Evolutionary conservation across 2,329 filamentous ascomycete species (phyloP), one percentile per base, ranked within the genome.

Genomic region (Verticillium albo-atrum): DNA sequence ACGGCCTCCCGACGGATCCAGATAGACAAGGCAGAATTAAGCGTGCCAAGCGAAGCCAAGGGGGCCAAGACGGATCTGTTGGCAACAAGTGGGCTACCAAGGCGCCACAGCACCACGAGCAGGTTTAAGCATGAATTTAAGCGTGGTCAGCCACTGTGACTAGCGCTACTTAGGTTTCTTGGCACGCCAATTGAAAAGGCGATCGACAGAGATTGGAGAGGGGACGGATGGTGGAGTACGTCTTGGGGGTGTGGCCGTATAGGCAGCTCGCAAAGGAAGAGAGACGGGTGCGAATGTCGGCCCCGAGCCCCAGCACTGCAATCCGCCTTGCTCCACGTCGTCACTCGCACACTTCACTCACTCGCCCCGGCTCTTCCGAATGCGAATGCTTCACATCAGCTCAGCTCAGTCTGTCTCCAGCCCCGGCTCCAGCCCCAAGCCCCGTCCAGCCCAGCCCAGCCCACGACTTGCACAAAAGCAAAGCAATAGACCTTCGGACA

Each of bases 91-190:
- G 55, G 51, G 50, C 50, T 35, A 32, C 34, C 53, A 26, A 28
- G 32, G 55, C 56, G 58, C 60, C 60, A 56, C 58, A 20, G 58
- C 60, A 58, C 58, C 58, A 59, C 61, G 58, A 62, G 62, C 62
- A 63, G 55, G 58, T 77, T 78, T 78, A 78, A 78, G 76, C 76
- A 78, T 78, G 75, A 77, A 77, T 78, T 78, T 78, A 78, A 78
- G 75, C 76, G 75, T 78, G 77, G 72, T 72, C 72, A 75, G 75
- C 74, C 74, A 76, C 71, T 56, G 28, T 27, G 55, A 51, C 61
- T 63, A 63, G 62, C 60, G 62, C 25, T 42, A 54, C 58, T 56
- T 62, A 60, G 60, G 58, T 71, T 56, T 65, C 75, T 78, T 78
- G 75, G 75, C 75, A 72, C 42, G 66, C 64, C 5, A 23, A 55